Base-by-base conservation (phyloP, 2,329 filamentous ascomycete genomes). In the Colletotrichum abscissum region DNA sequence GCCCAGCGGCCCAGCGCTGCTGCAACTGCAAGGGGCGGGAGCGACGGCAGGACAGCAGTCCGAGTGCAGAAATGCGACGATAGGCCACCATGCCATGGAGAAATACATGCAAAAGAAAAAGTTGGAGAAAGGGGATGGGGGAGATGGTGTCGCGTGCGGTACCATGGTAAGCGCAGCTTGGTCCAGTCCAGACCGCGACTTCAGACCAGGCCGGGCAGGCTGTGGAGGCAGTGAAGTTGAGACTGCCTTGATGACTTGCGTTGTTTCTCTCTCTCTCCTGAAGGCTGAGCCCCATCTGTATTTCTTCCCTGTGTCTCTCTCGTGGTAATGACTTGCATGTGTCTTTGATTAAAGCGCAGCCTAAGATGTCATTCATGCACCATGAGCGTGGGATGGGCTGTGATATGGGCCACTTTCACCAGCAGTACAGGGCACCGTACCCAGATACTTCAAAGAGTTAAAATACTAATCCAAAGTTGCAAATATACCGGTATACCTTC, bases 391-490 rank as follows among this genome's bases (percentile, higher is more conserved):
- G 38, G 14, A 42, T 19, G 14, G 38, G 14, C 14, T 16, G 16
- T 16, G 19, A 19, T 7, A 16, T 6, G 14, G 16, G 14, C 12
- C 14, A 16, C 1, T 42, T 16, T 3, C 33, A 7, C 14, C 38
- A 3, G 38, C 16, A 16, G 38, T 16, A 42, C 1, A 42, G 1
- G 14, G 38, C 0, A 7, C 14, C 1, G 19, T 42, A 3, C 2
- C 16, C 6, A 19, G 38, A 42, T 19, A 14, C 16, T 8, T 19
- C 0, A 19, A 19, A 19, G 16, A 16, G 14, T 6, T 3, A 3
- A 6, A 42, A 0, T 1, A 7, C 1, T 19, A 7, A 7, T 16
- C 2, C 38, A 16, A 2, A 7, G 38, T 7, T 8, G 14, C 1
- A 19, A 19, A 19, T 19, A 16, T 42, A 42, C 16, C 16, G 5